Conservation (phyloP, 306 rosid genomes). For the Spatholobus suberectus region DNA sequence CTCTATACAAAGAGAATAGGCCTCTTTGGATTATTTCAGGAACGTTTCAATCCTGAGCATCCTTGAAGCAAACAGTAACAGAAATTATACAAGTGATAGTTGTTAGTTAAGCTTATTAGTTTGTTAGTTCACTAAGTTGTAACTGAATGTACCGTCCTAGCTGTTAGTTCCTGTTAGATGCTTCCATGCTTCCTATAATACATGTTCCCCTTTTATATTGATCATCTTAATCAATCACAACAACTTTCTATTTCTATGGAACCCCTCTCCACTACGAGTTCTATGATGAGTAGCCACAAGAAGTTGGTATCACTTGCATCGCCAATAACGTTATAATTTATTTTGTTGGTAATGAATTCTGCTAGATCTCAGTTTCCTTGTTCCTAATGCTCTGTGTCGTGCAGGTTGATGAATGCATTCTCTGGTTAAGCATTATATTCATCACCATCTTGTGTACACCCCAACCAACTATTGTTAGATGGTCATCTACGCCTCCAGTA, state of each 20-base stretch:
- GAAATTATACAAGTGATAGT: background rate
- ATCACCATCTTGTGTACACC: constrained; percentile 97
- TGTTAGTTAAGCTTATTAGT: background rate
- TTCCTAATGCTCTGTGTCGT: constrained; percentile 20
- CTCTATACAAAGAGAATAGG: background rate
- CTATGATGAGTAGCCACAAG: background rate
- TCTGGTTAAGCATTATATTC: constrained; percentile 94
- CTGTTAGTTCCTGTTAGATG: background rate
- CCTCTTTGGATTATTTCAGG: background rate
- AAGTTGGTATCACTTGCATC: background rate
- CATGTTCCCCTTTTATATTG: background rate
- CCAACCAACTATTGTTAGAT: constrained; percentile 91
- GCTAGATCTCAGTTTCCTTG: constrained; percentile 1
- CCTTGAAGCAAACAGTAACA: constrained; percentile 14
- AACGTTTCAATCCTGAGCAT: background rate
- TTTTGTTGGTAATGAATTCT: constrained; percentile 8
- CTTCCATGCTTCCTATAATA: background rate
- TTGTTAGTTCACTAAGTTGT: background rate
- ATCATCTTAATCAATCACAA: background rate
- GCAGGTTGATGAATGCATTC: constrained; percentile 94
- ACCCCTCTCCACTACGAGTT: background rate
- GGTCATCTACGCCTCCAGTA: constrained; percentile 93
- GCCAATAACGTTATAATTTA: background rate
- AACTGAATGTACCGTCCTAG: background rate
- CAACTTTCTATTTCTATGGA: background rate